Conservation (phyloP, 768 basidiomycete species). For the Daedalea quercina region DNA sequence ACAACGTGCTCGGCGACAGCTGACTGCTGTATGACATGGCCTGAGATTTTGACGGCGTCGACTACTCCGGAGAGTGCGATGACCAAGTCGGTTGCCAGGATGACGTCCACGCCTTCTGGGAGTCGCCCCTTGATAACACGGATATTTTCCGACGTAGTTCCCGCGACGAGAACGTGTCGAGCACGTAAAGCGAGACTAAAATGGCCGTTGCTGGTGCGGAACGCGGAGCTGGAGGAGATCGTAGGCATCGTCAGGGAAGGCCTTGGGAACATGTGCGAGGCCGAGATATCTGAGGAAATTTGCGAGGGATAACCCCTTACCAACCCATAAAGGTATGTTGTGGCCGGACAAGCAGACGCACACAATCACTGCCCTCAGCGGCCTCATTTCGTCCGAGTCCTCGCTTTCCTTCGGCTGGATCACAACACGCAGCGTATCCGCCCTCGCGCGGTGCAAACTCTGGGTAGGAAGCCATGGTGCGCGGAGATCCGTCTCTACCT, state of each 20-base stretch:
- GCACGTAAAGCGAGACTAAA: conserved; percentile 40
- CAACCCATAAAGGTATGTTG: conserved; percentile 1
- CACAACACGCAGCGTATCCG: conserved; percentile 9
- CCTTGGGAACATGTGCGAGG: background rate
- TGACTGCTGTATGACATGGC: conserved; percentile 39
- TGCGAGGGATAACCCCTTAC: conserved; percentile 3
- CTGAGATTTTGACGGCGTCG: conserved; percentile 35
- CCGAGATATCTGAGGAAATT: background rate
- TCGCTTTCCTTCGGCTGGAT: conserved; percentile 4
- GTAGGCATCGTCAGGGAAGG: conserved; percentile 16
- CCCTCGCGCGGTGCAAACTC: conserved; percentile 9
- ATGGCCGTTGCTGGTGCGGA: conserved; percentile 38
- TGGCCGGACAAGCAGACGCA: conserved; percentile 20
- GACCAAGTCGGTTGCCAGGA: conserved; percentile 41
- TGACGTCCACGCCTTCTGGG: conserved; percentile 38
- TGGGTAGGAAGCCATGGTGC: conserved; percentile 19
- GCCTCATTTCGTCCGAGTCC: conserved; percentile 3
- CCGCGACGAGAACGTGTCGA: conserved; percentile 35
- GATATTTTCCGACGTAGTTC: conserved; percentile 23
- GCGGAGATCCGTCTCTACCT: conserved; percentile 2
- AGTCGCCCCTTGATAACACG: conserved; percentile 28
- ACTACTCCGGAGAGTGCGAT: conserved; percentile 49
- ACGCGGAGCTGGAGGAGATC: conserved; percentile 19
- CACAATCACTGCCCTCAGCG: conserved; percentile 16
- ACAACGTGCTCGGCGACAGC: conserved; percentile 43